Percentiles rank a stretch among this genome's conserved stretches.
Evolutionary conservation across 148 eudicot genomes (phyloP).

Genomic region (Chenopodium album): DNA sequence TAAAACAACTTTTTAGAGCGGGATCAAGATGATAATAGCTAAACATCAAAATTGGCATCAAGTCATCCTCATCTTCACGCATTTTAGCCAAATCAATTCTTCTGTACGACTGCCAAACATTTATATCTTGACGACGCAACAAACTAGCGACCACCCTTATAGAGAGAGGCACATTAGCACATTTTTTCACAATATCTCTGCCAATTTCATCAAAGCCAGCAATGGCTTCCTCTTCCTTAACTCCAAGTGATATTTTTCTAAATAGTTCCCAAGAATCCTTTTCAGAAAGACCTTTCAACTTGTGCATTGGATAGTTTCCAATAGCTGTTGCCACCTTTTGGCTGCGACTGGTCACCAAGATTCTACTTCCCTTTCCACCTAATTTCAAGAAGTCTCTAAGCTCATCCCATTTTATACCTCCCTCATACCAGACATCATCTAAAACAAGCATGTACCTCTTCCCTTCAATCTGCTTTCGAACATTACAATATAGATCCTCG

Average conservation of each 20-base stretch:
- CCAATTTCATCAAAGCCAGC: background rate
- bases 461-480: too few relatives aligned
- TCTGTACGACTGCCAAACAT: constrained; percentile 19
- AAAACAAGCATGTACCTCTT: constrained; percentile 14
- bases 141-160: constrained; percentile 20
- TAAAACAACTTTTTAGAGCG: constrained; percentile 35
- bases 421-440: background rate
- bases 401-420: too few relatives aligned
- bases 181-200: constrained; percentile 26
- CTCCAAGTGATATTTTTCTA: constrained; percentile 7
- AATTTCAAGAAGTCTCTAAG: too few relatives aligned
- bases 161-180: constrained; percentile 24
- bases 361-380: too few relatives aligned
- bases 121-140: background rate
- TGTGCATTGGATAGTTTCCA: background rate
- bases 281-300: constrained; percentile 6
- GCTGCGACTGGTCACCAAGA: too few relatives aligned
- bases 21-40: constrained; percentile 32
- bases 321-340: too few relatives aligned
- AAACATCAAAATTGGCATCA: constrained; percentile 16
- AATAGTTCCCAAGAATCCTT: constrained; percentile 24
- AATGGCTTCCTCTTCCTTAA: background rate
- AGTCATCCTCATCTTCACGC: background rate
- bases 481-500: too few relatives aligned
- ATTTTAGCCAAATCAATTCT: constrained; percentile 8